A percentile compares a stretch with the other conserved stretches of the same genome.
Evolutionary conservation across 2,329 filamentous ascomycete genomes (phyloP).

Genomic region (Furcasterigmium furcatum): DNA sequence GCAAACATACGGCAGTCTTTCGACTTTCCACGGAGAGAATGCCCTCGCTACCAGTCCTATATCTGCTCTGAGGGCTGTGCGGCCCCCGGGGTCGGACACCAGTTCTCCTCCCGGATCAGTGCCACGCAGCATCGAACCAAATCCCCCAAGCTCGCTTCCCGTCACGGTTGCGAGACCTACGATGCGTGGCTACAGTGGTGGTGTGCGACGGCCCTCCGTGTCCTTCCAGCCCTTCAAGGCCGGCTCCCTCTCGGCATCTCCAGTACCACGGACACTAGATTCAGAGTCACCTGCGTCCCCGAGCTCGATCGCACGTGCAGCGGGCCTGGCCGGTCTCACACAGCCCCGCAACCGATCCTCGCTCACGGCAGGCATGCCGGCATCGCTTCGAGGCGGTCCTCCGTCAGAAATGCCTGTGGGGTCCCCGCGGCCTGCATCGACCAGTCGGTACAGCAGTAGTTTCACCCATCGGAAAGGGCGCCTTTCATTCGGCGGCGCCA

Average conservation of each 20-base stretch:
- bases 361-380: constrained; percentile 71
- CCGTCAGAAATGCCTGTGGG: constrained; percentile 63
- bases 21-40: constrained; percentile 82
- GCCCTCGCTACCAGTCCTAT: constrained; percentile 80
- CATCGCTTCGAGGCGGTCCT: constrained; percentile 64
- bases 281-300: constrained; percentile 53
- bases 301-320: constrained; percentile 43
- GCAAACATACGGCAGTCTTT: constrained; percentile 85
- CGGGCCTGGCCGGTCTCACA: constrained; percentile 44
- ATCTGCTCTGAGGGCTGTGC: constrained; percentile 73
- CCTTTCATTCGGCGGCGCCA: constrained; percentile 71
- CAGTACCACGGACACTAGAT: constrained; percentile 49
- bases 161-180: constrained; percentile 32
- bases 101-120: constrained; percentile 55
- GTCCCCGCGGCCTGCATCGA: constrained; percentile 74
- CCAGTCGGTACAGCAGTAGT: constrained; percentile 89
- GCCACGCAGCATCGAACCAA: constrained; percentile 40
- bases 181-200: constrained; percentile 41
- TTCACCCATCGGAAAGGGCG: constrained; percentile 83
- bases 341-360: constrained; percentile 69
- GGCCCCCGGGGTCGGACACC: constrained; percentile 56
- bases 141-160: constrained; percentile 51
- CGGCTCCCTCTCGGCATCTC: constrained; percentile 88
- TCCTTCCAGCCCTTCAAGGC: constrained; percentile 97
- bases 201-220: constrained; percentile 69